Conservation (phyloP, 805 yeast genomes). For the Kuraishia capsulata region DNA sequence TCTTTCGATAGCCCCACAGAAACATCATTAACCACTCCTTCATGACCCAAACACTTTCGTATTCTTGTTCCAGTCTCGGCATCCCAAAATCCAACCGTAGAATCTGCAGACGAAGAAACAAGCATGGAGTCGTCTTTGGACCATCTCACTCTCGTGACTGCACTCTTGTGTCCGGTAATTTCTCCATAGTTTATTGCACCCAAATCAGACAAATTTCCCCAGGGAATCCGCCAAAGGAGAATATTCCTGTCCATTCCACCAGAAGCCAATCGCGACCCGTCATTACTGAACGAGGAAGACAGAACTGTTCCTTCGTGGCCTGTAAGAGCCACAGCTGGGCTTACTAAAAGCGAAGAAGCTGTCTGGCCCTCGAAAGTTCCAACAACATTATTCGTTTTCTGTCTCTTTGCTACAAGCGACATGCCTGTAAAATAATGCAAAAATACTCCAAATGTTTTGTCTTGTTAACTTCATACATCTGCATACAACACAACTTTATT, state of each 20-base stretch:
- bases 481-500: no score
- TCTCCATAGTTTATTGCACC: slow-evolving; percentile 31
- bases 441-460: no score
- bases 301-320: slow-evolving; percentile 46
- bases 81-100: slow-evolving; percentile 57
- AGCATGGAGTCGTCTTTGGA: slow-evolving; percentile 29
- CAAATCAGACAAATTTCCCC: slow-evolving; percentile 2
- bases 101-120: slow-evolving; percentile 52
- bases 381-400: slow-evolving; percentile 9
- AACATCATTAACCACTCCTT: slow-evolving; percentile 47
- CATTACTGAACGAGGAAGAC: slow-evolving; percentile 38
- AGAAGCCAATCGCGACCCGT: slow-evolving; percentile 48
- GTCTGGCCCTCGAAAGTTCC: slow-evolving; percentile 3
- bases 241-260: slow-evolving; percentile 53
- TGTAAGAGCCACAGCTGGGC: slow-evolving; percentile 26
- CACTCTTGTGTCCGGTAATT: slow-evolving; percentile 50
- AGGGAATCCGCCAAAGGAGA: slow-evolving; percentile 18
- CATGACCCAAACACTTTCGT: slow-evolving; percentile 46
- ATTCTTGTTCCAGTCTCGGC: slow-evolving; percentile 42
- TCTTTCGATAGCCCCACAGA: slow-evolving; percentile 17
- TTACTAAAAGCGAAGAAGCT: background rate
- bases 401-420: slow-evolving; percentile 19
- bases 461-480: no score
- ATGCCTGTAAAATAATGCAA: background rate
- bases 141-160: slow-evolving; percentile 57